A percentile compares a stretch with the other conserved stretches of the same genome.
These are phyloP conservation scores for Venturia oleaginea DNA, from an alignment of 2,329 filamentous ascomycete genomes.

Conservation along the genomic window DNA sequence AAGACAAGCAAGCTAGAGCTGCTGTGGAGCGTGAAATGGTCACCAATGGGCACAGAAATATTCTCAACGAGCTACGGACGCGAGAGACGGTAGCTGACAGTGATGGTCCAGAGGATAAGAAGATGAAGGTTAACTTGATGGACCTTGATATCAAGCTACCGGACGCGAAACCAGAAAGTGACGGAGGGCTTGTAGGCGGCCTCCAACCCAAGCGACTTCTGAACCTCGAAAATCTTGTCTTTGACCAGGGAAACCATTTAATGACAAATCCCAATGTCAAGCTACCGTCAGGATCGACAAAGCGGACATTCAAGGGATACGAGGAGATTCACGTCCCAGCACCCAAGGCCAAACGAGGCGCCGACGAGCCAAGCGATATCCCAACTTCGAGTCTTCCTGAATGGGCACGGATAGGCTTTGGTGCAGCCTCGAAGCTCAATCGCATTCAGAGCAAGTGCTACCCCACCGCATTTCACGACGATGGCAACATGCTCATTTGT, in stretches of 20 bases:
- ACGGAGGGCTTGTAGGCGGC: conserved; percentile 67
- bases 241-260: conserved; percentile 95
- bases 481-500: conserved; percentile 96
- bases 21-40: conserved; percentile 85
- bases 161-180: conserved; percentile 46
- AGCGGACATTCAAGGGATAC: conserved; percentile 93
- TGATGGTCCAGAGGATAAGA: conserved; percentile 27
- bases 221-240: conserved; percentile 91
- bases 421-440: conserved; percentile 77
- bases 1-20: conserved; percentile 61
- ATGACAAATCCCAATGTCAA: conserved; percentile 99
- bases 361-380: conserved; percentile 65
- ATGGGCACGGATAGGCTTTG: conserved; percentile 83
- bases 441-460: conserved; percentile 93
- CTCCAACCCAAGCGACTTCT: conserved; percentile 80
- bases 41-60: conserved; percentile 74
- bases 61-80: conserved; percentile 79
- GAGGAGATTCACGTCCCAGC: conserved; percentile 96
- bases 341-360: conserved; percentile 77
- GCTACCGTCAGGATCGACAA: conserved; percentile 87
- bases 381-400: conserved; percentile 83
- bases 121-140: conserved; percentile 78
- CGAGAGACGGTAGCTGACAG: conserved; percentile 52
- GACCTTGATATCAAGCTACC: conserved; percentile 66
- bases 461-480: conserved; percentile 80